Evolutionary conservation across 140 eudicot species (phyloP), one percentile per base, ranked within the genome.

Genomic region (Cichorium intybus): DNA sequence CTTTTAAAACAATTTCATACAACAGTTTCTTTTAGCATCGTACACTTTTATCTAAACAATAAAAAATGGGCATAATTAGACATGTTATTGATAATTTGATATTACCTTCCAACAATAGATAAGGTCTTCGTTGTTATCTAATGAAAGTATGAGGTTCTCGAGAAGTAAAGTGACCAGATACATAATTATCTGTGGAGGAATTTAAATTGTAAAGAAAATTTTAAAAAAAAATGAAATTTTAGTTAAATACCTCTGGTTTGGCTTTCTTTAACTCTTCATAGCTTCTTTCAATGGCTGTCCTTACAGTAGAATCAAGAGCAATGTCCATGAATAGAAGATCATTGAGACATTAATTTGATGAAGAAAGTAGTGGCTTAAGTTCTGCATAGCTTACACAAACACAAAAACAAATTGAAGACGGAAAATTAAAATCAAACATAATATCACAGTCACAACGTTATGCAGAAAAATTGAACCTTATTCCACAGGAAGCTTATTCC

Each of bases 91-190:
- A n/a, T n/a, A n/a, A n/a, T n/a, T 23, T 21, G 14, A 64, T 3
- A 55, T 64, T 82, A 92, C 98, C 98, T 93, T 93, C 64, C 88
- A 85, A 80, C 97, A 93, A 75, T 79, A 93, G 76, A 93, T 70
- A 51, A 93, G 93, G 74, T 93, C 99, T 77, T 93, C 99, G 55
- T 93, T 93, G 56, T 86, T 77, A 62, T 81, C 85, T 46, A 85
- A 83, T 16, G 97, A 93, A 48, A 93, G 97, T 17, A 85, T 84
- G 56, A 93, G 96, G 71, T 93, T 93, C 78, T 93, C 99, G 52
- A 88, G 84, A 75, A 93, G 83, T 72, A 93, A 92, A 66, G 95
- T 69, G 70, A 85, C 83, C 85, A 81, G 79, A 87, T 85, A 82
- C 86, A 93, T 93, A 35, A 88, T 70, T 88, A 88, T 85, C 99